A percentile compares a stretch with the other conserved stretches of the same genome.
phyloP scores from a whole-genome alignment of 805 yeast species.

The Yamadazyma akitaensis region DNA sequence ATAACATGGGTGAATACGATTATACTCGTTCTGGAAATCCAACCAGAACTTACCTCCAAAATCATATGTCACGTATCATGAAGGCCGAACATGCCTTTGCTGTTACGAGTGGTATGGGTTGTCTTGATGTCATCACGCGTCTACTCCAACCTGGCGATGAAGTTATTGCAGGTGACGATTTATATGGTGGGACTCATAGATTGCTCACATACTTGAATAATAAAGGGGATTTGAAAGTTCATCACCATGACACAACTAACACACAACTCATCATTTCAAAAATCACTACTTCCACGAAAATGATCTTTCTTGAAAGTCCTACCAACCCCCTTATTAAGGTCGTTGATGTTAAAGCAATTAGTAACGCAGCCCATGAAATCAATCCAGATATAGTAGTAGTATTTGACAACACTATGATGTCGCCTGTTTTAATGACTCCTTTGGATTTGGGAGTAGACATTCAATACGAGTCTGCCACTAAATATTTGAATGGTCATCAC shows the following conservation, averaged over 20 bases:
- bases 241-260: constrained; percentile 80
- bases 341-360: constrained; percentile 69
- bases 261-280: constrained; percentile 56
- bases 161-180: constrained; percentile 90
- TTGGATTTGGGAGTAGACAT: constrained; percentile 84
- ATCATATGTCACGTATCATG: constrained; percentile 75
- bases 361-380: constrained; percentile 60
- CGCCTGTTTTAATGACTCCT: constrained; percentile 83
- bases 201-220: constrained; percentile 67
- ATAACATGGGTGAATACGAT: constrained; percentile 67
- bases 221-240: constrained; percentile 61
- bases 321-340: constrained; percentile 92
- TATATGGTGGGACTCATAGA: constrained; percentile 92
- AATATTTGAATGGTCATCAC: constrained; percentile 90
- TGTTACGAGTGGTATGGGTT: constrained; percentile 91
- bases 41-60: constrained; percentile 76
- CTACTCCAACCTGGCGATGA: constrained; percentile 79
- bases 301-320: constrained; percentile 87
- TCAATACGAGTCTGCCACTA: constrained; percentile 91
- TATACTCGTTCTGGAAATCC: constrained; percentile 94
- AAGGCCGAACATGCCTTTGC: constrained; percentile 74
- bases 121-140: constrained; percentile 79
- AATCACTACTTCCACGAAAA: constrained; percentile 56
- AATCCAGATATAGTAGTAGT: constrained; percentile 72
- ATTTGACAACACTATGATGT: constrained; percentile 96